phyloP scores from a whole-genome alignment of 768 basidiomycete genomes.

The Macrolepiota dolichaula region DNA sequence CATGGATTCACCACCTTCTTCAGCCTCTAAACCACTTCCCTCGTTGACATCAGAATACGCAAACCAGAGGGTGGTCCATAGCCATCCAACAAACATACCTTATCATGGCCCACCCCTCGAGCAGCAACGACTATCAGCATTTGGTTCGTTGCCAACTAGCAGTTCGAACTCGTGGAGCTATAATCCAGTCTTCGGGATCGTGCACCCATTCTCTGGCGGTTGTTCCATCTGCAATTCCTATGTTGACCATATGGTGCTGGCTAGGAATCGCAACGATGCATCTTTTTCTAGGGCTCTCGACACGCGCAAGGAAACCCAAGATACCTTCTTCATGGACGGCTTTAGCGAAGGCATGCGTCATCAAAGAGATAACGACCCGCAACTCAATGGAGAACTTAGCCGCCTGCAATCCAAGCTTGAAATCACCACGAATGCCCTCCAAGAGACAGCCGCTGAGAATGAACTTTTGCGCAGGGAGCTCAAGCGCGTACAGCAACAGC shows the following conservation, averaged over 20 bases:
- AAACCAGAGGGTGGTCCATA: not conserved
- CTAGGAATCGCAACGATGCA: not conserved
- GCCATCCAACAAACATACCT: not conserved
- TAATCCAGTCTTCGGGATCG: conserved; percentile 1
- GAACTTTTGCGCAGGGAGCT: not conserved
- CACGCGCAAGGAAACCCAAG: not conserved
- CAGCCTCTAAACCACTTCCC: not conserved
- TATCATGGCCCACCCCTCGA: not conserved
- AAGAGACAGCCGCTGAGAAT: conserved; percentile 1
- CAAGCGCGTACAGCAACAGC: not conserved
- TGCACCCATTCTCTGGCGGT: not conserved
- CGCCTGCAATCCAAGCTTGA: not conserved
- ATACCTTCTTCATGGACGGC: conserved; percentile 7
- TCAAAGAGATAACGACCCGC: not conserved
- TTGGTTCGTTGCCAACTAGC: not conserved
- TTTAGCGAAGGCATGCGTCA: conserved; percentile 3
- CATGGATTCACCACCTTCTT: conserved; percentile 5
- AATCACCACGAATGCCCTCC: not conserved
- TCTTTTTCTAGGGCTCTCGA: not conserved
- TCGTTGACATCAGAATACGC: not conserved
- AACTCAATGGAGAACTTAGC: not conserved
- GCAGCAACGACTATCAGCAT: not conserved
- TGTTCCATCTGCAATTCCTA: conserved; percentile 5
- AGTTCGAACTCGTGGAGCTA: not conserved
- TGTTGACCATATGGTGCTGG: not conserved